phyloP scores from a whole-genome alignment of 1,284 basidiomycete genomes.

The Cystobasidium pallidum region DNA sequence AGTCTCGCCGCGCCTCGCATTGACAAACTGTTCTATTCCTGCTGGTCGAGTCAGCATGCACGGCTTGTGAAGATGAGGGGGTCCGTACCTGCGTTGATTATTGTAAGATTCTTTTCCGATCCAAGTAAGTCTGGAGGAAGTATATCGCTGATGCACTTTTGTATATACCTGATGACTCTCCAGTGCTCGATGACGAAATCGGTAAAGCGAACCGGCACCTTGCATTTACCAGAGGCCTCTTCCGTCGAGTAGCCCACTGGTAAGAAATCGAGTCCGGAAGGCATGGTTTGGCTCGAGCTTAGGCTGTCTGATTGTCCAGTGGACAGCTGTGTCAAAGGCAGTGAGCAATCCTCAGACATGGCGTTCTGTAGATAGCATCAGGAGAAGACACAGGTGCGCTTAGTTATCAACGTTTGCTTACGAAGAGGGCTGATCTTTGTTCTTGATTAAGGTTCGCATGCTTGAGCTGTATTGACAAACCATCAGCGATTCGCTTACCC shows the following conservation, averaged over 20 bases:
- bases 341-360: slow-evolving; percentile 30
- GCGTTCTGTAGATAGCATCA: slow-evolving; percentile 16
- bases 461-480: not conserved
- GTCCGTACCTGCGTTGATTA: slow-evolving; percentile 67
- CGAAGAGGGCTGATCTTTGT: slow-evolving; percentile 7
- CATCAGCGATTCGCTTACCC: not conserved
- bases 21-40: slow-evolving; percentile 76
- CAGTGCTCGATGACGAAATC: slow-evolving; percentile 71
- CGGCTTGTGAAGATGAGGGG: not conserved
- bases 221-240: slow-evolving; percentile 55
- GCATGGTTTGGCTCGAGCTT: not conserved
- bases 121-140: slow-evolving; percentile 82
- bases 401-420: slow-evolving; percentile 1
- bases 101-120: slow-evolving; percentile 67
- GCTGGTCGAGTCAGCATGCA: not conserved
- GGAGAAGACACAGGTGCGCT: too few species aligned
- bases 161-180: slow-evolving; percentile 73
- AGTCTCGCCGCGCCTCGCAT: slow-evolving; percentile 76
- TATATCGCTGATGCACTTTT: slow-evolving; percentile 67
- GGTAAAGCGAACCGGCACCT: slow-evolving; percentile 72
- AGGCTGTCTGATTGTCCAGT: not conserved
- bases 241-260: not conserved
- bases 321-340: slow-evolving; percentile 15
- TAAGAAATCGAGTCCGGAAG: slow-evolving; percentile 2
- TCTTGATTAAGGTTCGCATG: not conserved